Evolutionary conservation across 106 monocot genomes (phyloP), one percentile per base, ranked within the genome.

Genomic region (Dendrobium officinale): DNA sequence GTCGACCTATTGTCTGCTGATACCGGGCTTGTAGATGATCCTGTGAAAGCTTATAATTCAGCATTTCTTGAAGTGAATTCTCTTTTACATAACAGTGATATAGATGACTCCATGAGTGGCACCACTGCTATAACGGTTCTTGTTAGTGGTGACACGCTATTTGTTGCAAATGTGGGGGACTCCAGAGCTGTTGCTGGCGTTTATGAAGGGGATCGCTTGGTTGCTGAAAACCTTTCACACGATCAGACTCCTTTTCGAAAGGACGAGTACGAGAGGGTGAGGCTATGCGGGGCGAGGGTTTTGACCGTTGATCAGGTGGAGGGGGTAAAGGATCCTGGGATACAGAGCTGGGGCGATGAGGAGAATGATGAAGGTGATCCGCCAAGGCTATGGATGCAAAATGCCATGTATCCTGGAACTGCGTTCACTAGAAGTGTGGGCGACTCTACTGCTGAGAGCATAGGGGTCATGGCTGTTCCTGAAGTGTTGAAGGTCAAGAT

Each of bases 401-500:
- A 96, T 73, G 95, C 85, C 11, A 86, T 90, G 89, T 91, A 93
- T 45, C 95, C 95, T 0, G 95, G 95, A 40, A 96, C 95, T 9
- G 95, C 95, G 0, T 96, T 96, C 82, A 93, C 95, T 0, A 86
- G 95, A 77, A 96, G 95, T 58, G 89, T 96, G 9, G 95, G 95
- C 6, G 95, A 96, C 56, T 73, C 84, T 5, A 86, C 85, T n/a
- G 95, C 95, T 0, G 95, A 96, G 80, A 84, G 82, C 31, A 93
- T 96, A 41, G 95, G 95, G 5, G 95, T 93, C 45, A 80, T 82
- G 0, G 95, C 93, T 2, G 88, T 82, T 20, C 95, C 95, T 26
- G 95, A 96, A 85, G 83, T 96, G 20, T 73, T 80, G 82, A 66
- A 59, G 24, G 84, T 88, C n/a, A 83, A 87, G 83, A 91, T 96